phyloP scores from a whole-genome alignment of 352 stramenopile genomes.

The Pythium rishiriense region DNA sequence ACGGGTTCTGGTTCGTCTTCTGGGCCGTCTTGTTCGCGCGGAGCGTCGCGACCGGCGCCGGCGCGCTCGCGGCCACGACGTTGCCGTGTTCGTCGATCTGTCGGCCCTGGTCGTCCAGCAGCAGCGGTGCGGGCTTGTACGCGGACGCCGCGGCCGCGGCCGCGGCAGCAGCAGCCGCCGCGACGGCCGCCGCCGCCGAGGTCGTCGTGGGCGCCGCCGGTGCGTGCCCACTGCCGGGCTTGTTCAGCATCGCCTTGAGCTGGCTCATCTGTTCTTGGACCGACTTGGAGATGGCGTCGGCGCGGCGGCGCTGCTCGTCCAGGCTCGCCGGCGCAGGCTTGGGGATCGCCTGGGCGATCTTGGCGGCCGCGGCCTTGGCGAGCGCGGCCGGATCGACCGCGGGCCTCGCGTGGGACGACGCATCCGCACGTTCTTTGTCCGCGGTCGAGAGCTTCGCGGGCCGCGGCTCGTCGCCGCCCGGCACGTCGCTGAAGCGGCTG shows the following conservation, averaged over 20 bases:
- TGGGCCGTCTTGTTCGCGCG: constrained; percentile 51
- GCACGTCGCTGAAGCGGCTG: constrained; percentile 81
- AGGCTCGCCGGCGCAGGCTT: constrained; percentile 2
- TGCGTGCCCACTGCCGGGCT: constrained; percentile 31
- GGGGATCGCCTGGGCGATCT: constrained; percentile 69
- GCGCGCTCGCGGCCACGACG: constrained; percentile 48
- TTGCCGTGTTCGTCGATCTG: constrained; percentile 78
- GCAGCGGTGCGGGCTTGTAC: constrained; percentile 70
- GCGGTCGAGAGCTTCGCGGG: constrained; percentile 23
- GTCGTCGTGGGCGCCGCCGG: not conserved
- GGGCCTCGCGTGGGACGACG: constrained; percentile 11
- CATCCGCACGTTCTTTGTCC: constrained; percentile 2
- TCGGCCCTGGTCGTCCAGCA: constrained; percentile 78
- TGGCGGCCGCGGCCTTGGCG: constrained; percentile 63
- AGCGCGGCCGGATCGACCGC: constrained; percentile 54
- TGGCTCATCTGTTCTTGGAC: constrained; percentile 84
- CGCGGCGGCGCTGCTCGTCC: constrained; percentile 63
- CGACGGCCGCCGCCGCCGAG: not conserved
- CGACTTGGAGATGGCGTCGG: constrained; percentile 82
- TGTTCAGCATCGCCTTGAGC: constrained; percentile 63
- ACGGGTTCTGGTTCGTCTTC: constrained; percentile 63
- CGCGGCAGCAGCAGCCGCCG: not conserved
- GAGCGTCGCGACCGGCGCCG: constrained; percentile 46
- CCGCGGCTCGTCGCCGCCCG: constrained; percentile 17
- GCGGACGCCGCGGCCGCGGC: not conserved